Percentiles rank a stretch among this genome's conserved stretches.
These are phyloP conservation scores for Fusarium sp. DNA, from an alignment of 2,329 filamentous ascomycete genomes.

Conservation along the genomic window DNA sequence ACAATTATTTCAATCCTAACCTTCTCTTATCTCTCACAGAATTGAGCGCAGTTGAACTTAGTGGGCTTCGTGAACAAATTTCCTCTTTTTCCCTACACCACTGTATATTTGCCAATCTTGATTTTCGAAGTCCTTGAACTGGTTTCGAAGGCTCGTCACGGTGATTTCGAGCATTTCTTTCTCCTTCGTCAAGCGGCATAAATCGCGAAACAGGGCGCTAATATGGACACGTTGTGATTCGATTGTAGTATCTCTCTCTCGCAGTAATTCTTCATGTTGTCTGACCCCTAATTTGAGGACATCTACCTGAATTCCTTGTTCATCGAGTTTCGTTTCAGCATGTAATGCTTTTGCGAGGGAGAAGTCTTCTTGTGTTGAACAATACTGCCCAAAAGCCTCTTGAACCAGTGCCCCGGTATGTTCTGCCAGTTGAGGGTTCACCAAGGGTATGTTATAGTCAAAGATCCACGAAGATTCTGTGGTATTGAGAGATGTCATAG, in stretches of 20 bases:
- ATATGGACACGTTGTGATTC: constrained; percentile 10
- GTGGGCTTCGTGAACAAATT: constrained; percentile 2
- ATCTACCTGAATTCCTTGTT: constrained; percentile 1
- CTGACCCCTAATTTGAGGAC: constrained; percentile 5
- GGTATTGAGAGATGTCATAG: no score
- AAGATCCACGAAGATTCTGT: no score
- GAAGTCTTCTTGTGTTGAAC: no score
- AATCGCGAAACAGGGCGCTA: background rate
- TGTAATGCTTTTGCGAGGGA: no score
- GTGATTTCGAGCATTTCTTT: background rate
- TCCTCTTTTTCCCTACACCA: constrained; percentile 5
- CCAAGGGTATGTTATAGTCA: no score
- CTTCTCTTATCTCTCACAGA: background rate
- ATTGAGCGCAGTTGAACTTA: constrained; percentile 6
- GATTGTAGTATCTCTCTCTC: constrained; percentile 11
- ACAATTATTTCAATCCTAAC: no score
- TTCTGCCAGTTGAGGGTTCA: no score
- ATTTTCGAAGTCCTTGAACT: constrained; percentile 1
- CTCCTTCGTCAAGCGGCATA: constrained; percentile 4
- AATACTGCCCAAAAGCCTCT: no score
- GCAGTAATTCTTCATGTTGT: background rate
- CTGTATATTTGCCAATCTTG: constrained; percentile 7
- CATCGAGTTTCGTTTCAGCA: no score
- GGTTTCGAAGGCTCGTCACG: constrained; percentile 8
- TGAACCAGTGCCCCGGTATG: no score